phyloP scores from a whole-genome alignment of 2,329 filamentous ascomycete species.

The Ascochyta lentis region DNA sequence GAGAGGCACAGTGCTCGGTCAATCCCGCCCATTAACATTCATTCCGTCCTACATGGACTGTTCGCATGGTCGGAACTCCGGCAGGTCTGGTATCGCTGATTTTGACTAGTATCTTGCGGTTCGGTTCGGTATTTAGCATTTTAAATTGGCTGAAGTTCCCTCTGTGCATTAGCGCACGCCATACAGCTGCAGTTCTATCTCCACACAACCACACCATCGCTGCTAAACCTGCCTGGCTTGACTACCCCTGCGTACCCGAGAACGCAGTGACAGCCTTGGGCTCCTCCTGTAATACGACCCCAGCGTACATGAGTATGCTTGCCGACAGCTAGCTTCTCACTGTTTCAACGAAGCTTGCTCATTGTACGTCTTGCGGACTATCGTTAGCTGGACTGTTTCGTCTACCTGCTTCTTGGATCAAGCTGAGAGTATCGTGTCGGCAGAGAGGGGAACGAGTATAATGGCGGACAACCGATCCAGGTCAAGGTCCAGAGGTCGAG shows the following conservation, averaged over 20 bases:
- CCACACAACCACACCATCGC: conserved; percentile 30
- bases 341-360: conserved; percentile 31
- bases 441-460: neutral
- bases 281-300: conserved; percentile 27
- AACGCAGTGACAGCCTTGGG: conserved; percentile 35
- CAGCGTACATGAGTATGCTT: conserved; percentile 40
- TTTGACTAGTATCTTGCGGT: conserved; percentile 1
- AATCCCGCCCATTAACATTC: conserved; percentile 34
- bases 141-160: conserved; percentile 37
- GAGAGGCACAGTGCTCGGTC: conserved; percentile 25
- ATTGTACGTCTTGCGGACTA: conserved; percentile 31
- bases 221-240: conserved; percentile 29
- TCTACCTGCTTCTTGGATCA: neutral
- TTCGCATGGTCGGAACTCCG: conserved; percentile 30
- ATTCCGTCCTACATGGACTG: conserved; percentile 28
- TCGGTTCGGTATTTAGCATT: conserved; percentile 26
- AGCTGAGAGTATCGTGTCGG: neutral
- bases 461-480: conserved; percentile 32
- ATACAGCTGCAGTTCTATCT: conserved; percentile 34
- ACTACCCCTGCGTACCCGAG: conserved; percentile 26
- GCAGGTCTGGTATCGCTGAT: conserved; percentile 5
- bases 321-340: conserved; percentile 39
- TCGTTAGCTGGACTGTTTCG: conserved; percentile 24
- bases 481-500: conserved; percentile 21
- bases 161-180: conserved; percentile 42